A percentile compares a stretch with the other conserved stretches of the same genome.
Evolutionary conservation across 164 flowering plant species (phyloP).

Genomic region (Umbilicus rupestris): DNA sequence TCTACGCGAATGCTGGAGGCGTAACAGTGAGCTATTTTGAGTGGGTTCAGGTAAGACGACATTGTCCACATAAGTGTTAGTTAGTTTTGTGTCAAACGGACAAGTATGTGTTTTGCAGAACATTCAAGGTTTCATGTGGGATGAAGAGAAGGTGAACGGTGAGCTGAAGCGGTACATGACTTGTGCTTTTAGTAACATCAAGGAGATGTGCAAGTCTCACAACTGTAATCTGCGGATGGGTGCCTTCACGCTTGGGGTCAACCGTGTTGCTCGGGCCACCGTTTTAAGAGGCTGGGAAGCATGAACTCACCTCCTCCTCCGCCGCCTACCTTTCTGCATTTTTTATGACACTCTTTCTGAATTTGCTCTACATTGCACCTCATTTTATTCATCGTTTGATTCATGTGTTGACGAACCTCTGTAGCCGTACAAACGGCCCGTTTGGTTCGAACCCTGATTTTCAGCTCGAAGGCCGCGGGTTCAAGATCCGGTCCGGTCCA

Average conservation of each 20-base stretch:
- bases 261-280: conserved; percentile 84
- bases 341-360: too few relatives aligned
- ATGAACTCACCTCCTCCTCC: conserved; percentile 14
- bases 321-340: not conserved
- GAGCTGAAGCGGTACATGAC: conserved; percentile 76
- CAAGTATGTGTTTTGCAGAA: too few relatives aligned
- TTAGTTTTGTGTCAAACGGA: not conserved
- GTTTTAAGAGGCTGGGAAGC: conserved; percentile 85
- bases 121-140: conserved; percentile 98
- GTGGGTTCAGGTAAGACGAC: conserved; percentile 56
- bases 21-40: conserved; percentile 60
- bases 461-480: too few relatives aligned
- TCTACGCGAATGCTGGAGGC: conserved; percentile 79
- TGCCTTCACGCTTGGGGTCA: conserved; percentile 81
- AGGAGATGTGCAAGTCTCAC: conserved; percentile 60
- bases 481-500: too few relatives aligned
- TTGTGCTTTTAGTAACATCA: conserved; percentile 52
- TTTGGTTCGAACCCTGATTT: too few relatives aligned
- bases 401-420: too few relatives aligned
- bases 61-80: too few relatives aligned
- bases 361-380: too few relatives aligned
- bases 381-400: too few relatives aligned
- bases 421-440: too few relatives aligned
- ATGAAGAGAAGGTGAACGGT: conserved; percentile 70
- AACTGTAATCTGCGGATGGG: conserved; percentile 90